phyloP scores from a whole-genome alignment of 768 basidiomycete species.

The Naganishia onofrii region DNA sequence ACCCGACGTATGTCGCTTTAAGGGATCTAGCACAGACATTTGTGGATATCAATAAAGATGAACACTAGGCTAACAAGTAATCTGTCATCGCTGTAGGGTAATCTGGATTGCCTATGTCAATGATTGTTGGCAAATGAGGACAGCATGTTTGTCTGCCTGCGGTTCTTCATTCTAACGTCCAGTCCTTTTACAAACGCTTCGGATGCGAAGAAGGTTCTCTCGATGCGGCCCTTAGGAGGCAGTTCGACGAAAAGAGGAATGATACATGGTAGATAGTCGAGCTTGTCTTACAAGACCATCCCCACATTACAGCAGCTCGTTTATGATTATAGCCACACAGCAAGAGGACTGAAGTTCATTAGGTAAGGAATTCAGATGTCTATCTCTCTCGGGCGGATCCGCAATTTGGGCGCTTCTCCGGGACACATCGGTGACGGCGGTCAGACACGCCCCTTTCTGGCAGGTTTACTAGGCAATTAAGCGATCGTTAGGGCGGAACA shows the following conservation, averaged over 20 bases:
- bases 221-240: too few species aligned
- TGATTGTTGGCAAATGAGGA: too few species aligned
- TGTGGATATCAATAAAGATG: constrained; percentile 39
- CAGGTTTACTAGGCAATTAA: not conserved
- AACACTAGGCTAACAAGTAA: not conserved
- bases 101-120: not conserved
- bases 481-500: not conserved
- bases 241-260: too few species aligned
- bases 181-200: too few species aligned
- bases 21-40: constrained; percentile 38
- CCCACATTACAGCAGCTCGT: too few species aligned
- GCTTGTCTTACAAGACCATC: too few species aligned
- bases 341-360: too few species aligned
- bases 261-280: too few species aligned
- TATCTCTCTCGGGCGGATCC: constrained; percentile 1
- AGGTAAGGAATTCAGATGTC: not conserved
- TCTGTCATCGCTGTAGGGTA: not conserved
- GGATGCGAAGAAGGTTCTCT: too few species aligned
- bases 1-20: constrained; percentile 38
- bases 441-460: not conserved
- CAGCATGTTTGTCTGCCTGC: too few species aligned
- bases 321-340: too few species aligned
- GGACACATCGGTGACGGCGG: not conserved
- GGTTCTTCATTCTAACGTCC: too few species aligned
- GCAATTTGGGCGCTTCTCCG: not conserved